Evolutionary conservation across 495 filamentous ascomycete genomes (phyloP).

Genomic region (Amniculicola lignicola): DNA sequence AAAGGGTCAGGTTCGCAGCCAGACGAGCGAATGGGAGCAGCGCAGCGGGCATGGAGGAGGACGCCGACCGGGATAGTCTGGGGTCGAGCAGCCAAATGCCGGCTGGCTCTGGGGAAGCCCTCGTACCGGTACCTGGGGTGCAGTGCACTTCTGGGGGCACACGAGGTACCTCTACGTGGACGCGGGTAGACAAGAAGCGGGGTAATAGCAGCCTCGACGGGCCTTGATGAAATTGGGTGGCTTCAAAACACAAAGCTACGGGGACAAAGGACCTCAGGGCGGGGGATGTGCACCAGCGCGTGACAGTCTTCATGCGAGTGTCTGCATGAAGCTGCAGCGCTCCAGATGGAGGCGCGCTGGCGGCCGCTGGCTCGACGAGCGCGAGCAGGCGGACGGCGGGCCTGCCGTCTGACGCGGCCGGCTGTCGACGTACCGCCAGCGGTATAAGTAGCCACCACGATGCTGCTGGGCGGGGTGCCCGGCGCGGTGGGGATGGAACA

Average conservation of each 20-base stretch:
- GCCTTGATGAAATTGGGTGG: slow-evolving; percentile 27
- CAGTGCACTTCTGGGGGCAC: background rate
- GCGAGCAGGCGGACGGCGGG: background rate
- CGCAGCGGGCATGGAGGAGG: slow-evolving; percentile 11
- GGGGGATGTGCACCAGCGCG: slow-evolving; percentile 30
- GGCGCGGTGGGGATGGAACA: background rate
- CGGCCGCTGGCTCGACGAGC: background rate
- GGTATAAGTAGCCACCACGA: background rate
- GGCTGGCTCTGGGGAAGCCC: slow-evolving; percentile 5
- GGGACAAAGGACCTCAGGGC: slow-evolving; percentile 11
- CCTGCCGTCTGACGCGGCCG: no score
- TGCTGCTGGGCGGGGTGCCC: background rate
- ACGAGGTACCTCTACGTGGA: slow-evolving; percentile 26
- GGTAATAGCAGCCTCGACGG: slow-evolving; percentile 25
- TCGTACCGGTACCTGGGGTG: slow-evolving; percentile 12
- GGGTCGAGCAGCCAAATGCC: slow-evolving; percentile 28
- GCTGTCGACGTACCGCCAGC: no score
- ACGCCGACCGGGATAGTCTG: slow-evolving; percentile 28
- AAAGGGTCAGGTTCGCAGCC: slow-evolving; percentile 29
- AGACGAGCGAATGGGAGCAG: slow-evolving; percentile 32
- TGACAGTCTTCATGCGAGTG: slow-evolving; percentile 29
- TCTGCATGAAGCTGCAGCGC: slow-evolving; percentile 30
- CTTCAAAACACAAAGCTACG: slow-evolving; percentile 29
- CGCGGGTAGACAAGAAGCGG: slow-evolving; percentile 13
- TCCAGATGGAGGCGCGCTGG: slow-evolving; percentile 4